These are phyloP conservation scores for Salvia splendens DNA, from an alignment of 257 asterid species.

Conservation along the genomic window DNA sequence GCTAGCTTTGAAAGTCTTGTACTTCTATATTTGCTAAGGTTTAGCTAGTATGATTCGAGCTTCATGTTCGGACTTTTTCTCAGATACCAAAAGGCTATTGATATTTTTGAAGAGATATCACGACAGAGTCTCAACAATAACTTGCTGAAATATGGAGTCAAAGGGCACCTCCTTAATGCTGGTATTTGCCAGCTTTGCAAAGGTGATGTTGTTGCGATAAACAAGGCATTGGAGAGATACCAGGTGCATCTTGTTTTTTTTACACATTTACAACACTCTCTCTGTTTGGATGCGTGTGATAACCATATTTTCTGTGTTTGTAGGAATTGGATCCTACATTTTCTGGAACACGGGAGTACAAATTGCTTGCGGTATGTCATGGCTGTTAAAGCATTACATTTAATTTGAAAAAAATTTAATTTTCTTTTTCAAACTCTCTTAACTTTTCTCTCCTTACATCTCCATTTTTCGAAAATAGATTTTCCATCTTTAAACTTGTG, in stretches of 20 bases:
- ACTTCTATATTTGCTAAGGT: slow-evolving; percentile 17
- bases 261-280: slow-evolving; percentile 10
- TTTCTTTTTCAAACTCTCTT: background rate
- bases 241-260: slow-evolving; percentile 54
- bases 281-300: slow-evolving; percentile 17
- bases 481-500: slow-evolving; percentile 11
- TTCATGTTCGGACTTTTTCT: slow-evolving; percentile 31
- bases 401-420: too few species aligned
- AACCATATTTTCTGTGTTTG: slow-evolving; percentile 26
- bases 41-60: slow-evolving; percentile 18
- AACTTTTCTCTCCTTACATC: slow-evolving; percentile 10
- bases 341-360: slow-evolving; percentile 90
- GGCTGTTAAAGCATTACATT: background rate
- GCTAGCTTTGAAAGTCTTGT: slow-evolving; percentile 14
- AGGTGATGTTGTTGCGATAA: slow-evolving; percentile 88
- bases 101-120: slow-evolving; percentile 90
- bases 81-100: slow-evolving; percentile 87
- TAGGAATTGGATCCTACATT: slow-evolving; percentile 98
- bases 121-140: slow-evolving; percentile 80
- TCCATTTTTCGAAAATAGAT: slow-evolving; percentile 1
- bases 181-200: slow-evolving; percentile 97
- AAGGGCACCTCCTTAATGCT: slow-evolving; percentile 98
- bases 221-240: slow-evolving; percentile 84
- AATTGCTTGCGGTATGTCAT: slow-evolving; percentile 66
- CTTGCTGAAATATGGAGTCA: slow-evolving; percentile 94